Conservation (phyloP, 371 early-diverging fungal genomes). For the Lichtheimia ramosa region DNA sequence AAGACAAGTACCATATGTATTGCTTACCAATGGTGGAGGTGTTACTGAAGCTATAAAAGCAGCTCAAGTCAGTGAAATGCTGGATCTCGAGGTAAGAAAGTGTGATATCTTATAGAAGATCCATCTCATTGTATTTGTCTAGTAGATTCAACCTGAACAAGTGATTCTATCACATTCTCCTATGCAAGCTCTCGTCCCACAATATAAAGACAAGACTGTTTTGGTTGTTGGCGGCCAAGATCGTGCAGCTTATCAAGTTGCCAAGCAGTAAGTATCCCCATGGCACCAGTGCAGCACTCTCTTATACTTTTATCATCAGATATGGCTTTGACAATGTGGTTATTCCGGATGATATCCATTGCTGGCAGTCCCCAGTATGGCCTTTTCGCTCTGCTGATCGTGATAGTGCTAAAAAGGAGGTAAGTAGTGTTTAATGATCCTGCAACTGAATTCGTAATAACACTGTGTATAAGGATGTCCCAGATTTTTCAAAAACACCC, state of each 20-base stretch:
- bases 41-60: slow-evolving; percentile 78
- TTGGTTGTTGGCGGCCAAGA: slow-evolving; percentile 73
- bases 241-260: slow-evolving; percentile 64
- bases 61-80: slow-evolving; percentile 57
- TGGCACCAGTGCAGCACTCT: neutral
- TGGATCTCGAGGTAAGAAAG: slow-evolving; percentile 56
- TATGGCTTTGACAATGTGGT: slow-evolving; percentile 82
- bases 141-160: slow-evolving; percentile 64
- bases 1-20: slow-evolving; percentile 71
- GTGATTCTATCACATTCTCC: slow-evolving; percentile 86
- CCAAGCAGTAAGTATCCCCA: slow-evolving; percentile 39
- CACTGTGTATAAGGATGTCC: neutral
- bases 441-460: neutral
- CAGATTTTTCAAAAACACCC: slow-evolving; percentile 54
- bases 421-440: neutral
- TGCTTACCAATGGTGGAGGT: slow-evolving; percentile 91
- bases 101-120: neutral
- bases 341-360: slow-evolving; percentile 75
- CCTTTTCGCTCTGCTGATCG: slow-evolving; percentile 55
- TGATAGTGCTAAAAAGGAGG: neutral
- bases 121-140: neutral
- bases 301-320: slow-evolving; percentile 12
- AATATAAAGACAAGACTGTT: slow-evolving; percentile 61
- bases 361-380: slow-evolving; percentile 72
- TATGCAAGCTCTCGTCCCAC: slow-evolving; percentile 63